A percentile compares a stretch with the other conserved stretches of the same genome.
These are phyloP conservation scores for Trichosporon coremiiforme DNA, from an alignment of 1,284 basidiomycete species.

Conservation along the genomic window DNA sequence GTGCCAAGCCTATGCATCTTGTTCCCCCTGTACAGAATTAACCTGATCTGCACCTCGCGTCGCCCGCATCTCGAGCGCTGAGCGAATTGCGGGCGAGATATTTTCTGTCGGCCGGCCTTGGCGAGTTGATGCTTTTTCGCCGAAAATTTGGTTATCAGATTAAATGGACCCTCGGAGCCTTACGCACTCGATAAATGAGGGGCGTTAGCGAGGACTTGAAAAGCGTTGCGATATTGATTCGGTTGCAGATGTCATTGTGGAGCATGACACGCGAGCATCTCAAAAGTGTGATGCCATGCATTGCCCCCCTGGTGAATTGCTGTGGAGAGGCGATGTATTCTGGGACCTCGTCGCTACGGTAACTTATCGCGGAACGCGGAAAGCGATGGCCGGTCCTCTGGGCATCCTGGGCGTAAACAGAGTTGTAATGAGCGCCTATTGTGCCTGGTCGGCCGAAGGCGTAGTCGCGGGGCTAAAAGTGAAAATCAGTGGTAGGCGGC, in stretches of 20 bases:
- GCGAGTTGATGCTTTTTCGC: conserved; percentile 1
- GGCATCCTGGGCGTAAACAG: not conserved
- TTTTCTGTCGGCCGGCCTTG: conserved; percentile 12
- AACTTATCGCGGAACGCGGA: not conserved
- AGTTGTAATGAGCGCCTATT: conserved; percentile 1
- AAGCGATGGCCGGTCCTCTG: not conserved
- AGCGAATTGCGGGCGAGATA: not conserved
- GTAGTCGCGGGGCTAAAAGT: conserved; percentile 11
- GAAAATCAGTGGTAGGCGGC: not conserved
- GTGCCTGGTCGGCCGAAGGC: conserved; percentile 12
- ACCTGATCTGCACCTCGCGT: not conserved
- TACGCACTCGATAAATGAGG: not conserved
- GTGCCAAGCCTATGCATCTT: not conserved
- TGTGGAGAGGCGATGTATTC: conserved; percentile 11
- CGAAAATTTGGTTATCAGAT: conserved; percentile 19
- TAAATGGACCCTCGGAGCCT: not conserved
- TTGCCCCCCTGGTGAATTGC: not conserved
- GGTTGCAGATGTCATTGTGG: not conserved
- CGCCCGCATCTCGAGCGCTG: not conserved
- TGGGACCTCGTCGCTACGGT: not conserved
- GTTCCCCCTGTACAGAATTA: not conserved
- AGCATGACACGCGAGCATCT: not conserved
- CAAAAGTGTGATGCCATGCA: not conserved
- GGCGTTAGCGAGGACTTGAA: not conserved
- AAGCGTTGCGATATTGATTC: not conserved